These are phyloP conservation scores for Phytophthora kernoviae DNA, from an alignment of 352 stramenopile species.

Conservation along the genomic window DNA sequence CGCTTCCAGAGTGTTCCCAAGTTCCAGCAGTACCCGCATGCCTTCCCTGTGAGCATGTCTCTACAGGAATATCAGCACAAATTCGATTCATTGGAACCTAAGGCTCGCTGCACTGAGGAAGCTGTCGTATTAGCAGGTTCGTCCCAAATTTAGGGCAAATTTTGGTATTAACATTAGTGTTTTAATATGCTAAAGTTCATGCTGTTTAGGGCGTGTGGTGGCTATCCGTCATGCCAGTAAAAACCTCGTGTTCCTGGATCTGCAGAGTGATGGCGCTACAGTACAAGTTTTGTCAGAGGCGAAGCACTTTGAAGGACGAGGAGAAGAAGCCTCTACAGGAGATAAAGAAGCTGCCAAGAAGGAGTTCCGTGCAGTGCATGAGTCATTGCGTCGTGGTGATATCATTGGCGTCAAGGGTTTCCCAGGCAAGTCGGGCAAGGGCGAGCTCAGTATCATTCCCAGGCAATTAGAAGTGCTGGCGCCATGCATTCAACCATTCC, in stretches of 20 bases:
- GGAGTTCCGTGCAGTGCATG: constrained; percentile 66
- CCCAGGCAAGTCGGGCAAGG: constrained; percentile 81
- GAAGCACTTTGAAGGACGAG: constrained; percentile 68
- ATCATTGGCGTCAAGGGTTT: constrained; percentile 83
- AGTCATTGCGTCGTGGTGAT: constrained; percentile 78
- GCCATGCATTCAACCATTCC: constrained; percentile 92
- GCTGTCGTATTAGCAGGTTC: constrained; percentile 62
- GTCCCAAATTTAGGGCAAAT: not conserved
- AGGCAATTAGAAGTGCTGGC: constrained; percentile 92
- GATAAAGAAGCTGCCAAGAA: constrained; percentile 45
- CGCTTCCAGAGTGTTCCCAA: constrained; percentile 58
- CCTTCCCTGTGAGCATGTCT: constrained; percentile 71
- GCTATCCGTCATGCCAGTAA: constrained; percentile 82
- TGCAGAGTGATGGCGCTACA: constrained; percentile 64
- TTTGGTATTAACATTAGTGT: not conserved
- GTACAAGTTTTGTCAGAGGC: constrained; percentile 82
- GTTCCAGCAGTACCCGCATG: constrained; percentile 69
- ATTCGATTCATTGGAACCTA: constrained; percentile 55
- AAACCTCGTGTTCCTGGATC: constrained; percentile 83
- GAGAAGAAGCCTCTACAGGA: constrained; percentile 12
- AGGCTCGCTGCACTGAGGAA: constrained; percentile 61
- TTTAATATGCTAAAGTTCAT: not conserved
- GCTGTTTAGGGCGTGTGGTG: constrained; percentile 58
- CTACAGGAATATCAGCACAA: constrained; percentile 63
- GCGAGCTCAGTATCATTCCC: constrained; percentile 84